Evolutionary conservation across 768 basidiomycete genomes (phyloP).

Genomic region (Psilocybe cyanescens): DNA sequence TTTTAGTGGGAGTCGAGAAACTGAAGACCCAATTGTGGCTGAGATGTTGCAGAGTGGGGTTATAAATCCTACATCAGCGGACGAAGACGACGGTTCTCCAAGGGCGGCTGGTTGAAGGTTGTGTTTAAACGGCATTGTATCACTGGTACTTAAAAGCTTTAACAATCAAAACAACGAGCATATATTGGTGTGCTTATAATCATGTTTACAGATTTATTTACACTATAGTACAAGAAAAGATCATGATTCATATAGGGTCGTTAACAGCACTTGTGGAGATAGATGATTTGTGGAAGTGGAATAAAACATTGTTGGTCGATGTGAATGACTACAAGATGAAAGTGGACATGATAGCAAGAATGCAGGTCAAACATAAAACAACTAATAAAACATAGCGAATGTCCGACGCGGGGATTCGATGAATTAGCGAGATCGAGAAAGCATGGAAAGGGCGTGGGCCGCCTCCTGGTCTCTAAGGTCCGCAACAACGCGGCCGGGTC

Average conservation of each 20-base stretch:
- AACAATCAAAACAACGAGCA: too few species aligned
- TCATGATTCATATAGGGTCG: background rate
- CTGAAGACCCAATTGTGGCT: constrained; percentile 47
- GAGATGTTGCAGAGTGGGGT: constrained; percentile 64
- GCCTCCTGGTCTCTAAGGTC: constrained; percentile 25
- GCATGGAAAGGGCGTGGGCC: constrained; percentile 25
- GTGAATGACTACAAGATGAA: constrained; percentile 2
- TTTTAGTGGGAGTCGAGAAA: constrained; percentile 49
- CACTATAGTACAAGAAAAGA: background rate
- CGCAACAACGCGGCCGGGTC: constrained; percentile 10
- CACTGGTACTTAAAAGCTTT: too few species aligned
- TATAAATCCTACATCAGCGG: constrained; percentile 49
- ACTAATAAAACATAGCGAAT: constrained; percentile 1
- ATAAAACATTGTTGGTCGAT: background rate
- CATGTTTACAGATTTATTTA: background rate
- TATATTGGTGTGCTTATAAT: background rate
- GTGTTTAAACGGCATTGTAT: background rate
- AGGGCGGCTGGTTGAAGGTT: constrained; percentile 23
- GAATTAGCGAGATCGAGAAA: constrained; percentile 23
- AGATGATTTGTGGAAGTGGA: too few species aligned
- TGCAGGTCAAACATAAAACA: background rate
- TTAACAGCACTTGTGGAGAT: background rate
- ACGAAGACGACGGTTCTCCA: constrained; percentile 31
- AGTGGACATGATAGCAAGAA: background rate
- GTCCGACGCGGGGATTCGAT: background rate